Evolutionary conservation across 495 filamentous ascomycete species (phyloP), one percentile per base, ranked within the genome.

Genomic region (Glonium stellatum): DNA sequence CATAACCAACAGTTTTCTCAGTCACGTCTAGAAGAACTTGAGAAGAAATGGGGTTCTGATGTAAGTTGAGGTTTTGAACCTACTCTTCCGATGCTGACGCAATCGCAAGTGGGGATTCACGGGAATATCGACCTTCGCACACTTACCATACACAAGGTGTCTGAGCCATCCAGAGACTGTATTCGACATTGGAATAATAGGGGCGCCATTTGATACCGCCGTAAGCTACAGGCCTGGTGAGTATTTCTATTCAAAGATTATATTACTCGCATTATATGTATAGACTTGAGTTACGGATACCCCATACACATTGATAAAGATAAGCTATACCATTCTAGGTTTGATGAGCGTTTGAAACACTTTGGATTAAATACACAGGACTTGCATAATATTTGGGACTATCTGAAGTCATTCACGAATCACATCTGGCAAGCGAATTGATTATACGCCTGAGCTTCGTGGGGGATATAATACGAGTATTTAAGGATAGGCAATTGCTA

Each of bases 201-300:
- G 89, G 1, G 88, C 83, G 0, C 89, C 89, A 0, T 95, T 95
- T 67, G 89, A 95, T 70, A 92, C 89, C 0, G 87, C 89, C 18
- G 85, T 88, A 18, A 84, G 76, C 63, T 92, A 92, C 73, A 76
- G 89, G 63, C 89, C 89, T 53, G 87, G 87, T 84, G 70, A 44
- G 74, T 50, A 27, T 44, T 13, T 44, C 18, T 44, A 6, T 31
- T 3, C 6, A 6, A 31, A 31, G 27, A 3, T 6, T 31, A 31
- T 31, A 31, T 3, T 6, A 31, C 27, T 31, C 27, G 27, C 27
- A 31, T 6, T 6, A 31, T 31, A 31, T 6, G 6, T 6, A 2
- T 6, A 31, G 27, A 31, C 27, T 6, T 3, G 27, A 31, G 27
- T 31, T 6, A 31, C 2, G 27, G 6, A 2, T 31, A 31, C 6